Evolutionary conservation across 768 basidiomycete species (phyloP).

Genomic region (Inosperma sp.): DNA sequence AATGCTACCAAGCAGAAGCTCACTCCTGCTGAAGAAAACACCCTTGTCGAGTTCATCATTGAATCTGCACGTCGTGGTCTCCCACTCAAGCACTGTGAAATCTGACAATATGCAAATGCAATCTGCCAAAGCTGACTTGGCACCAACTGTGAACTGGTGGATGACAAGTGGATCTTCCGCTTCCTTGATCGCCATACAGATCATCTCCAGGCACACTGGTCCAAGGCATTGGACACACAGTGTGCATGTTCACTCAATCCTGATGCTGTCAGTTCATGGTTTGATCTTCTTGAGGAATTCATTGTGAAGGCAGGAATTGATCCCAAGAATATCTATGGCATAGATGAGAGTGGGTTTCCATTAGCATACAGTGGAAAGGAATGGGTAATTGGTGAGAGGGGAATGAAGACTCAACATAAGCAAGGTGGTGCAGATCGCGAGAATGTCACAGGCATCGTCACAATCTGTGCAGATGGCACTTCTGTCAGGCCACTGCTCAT

Average conservation of each 20-base stretch:
- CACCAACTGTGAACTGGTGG: neutral
- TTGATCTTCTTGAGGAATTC: constrained; percentile 24
- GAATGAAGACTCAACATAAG: constrained; percentile 24
- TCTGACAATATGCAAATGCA: neutral
- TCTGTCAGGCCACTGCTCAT: constrained; percentile 29
- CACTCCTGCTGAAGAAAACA: neutral
- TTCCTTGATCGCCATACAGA: constrained; percentile 27
- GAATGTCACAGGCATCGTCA: constrained; percentile 32
- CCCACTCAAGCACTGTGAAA: neutral
- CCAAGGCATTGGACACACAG: constrained; percentile 24
- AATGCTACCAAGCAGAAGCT: neutral
- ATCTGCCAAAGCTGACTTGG: neutral
- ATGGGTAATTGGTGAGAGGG: constrained; percentile 20
- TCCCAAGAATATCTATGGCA: constrained; percentile 26
- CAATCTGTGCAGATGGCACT: constrained; percentile 37
- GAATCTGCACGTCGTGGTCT: neutral
- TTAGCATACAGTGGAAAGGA: neutral
- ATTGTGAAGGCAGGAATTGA: constrained; percentile 23
- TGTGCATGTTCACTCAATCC: neutral
- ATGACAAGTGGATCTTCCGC: constrained; percentile 12
- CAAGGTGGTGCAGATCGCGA: constrained; percentile 26
- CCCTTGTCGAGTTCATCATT: neutral
- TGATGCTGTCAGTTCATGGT: constrained; percentile 30
- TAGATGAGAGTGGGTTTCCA: constrained; percentile 34
- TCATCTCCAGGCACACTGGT: constrained; percentile 28